Percentiles rank a stretch among this genome's conserved stretches.
These are phyloP conservation scores for Chrysanthemum lavandulifolium DNA, from an alignment of 129 eudicot species.

Conservation along the genomic window DNA sequence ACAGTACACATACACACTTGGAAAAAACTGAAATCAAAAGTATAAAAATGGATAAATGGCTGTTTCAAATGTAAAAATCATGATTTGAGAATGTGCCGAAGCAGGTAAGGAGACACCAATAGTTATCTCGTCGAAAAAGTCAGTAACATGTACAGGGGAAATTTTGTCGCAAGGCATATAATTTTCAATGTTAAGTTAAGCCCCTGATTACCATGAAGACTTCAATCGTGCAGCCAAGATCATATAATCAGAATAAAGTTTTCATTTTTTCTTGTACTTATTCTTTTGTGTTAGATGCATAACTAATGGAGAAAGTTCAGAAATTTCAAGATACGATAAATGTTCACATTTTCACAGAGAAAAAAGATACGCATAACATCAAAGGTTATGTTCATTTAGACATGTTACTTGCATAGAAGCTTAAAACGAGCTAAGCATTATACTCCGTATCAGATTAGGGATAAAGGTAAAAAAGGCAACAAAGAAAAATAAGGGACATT, in stretches of 20 bases:
- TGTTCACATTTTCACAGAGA: background rate
- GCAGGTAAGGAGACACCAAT: background rate
- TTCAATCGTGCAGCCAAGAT: no score
- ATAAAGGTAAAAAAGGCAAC: background rate
- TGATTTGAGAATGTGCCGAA: background rate
- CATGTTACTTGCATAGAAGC: background rate
- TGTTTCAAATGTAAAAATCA: no score
- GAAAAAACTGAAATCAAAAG: background rate
- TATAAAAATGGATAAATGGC: background rate
- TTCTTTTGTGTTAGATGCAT: no score
- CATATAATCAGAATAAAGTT: no score
- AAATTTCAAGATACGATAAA: background rate
- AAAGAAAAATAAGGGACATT: constrained; percentile 20
- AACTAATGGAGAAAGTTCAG: no score
- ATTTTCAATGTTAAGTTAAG: no score
- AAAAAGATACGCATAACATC: constrained; percentile 8
- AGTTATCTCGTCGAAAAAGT: background rate
- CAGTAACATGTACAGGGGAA: background rate
- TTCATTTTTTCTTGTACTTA: no score
- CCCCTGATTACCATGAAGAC: no score
- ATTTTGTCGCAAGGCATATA: no score
- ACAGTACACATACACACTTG: no score
- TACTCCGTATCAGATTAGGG: background rate
- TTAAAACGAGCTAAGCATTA: constrained; percentile 13
- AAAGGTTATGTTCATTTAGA: background rate